Percentiles rank a stretch among this genome's conserved stretches.
Conservation (phyloP, 352 stramenopile species). For the Phytophthora kernoviae region DNA sequence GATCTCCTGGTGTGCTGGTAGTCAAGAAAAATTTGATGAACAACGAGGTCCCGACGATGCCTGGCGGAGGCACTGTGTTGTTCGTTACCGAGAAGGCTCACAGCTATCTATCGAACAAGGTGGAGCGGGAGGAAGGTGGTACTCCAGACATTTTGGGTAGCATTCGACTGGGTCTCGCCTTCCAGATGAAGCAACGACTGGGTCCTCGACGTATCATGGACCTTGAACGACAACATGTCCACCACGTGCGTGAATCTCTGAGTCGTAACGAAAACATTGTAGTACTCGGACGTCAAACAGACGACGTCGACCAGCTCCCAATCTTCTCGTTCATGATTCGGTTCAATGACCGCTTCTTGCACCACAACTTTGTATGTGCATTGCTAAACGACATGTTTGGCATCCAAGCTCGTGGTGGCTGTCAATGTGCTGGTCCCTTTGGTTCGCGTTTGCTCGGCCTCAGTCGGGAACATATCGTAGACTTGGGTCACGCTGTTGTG, state of each 20-base stretch:
- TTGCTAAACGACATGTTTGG: slow-evolving; percentile 98
- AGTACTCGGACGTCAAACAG: slow-evolving; percentile 81
- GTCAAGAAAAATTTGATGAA: slow-evolving; percentile 91
- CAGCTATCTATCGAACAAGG: slow-evolving; percentile 75
- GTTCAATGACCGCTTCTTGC: slow-evolving; percentile 89
- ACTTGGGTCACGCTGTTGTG: slow-evolving; percentile 87
- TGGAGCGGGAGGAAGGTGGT: slow-evolving; percentile 93
- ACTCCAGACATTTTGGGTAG: slow-evolving; percentile 95
- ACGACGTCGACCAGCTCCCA: slow-evolving; percentile 71
- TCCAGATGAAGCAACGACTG: slow-evolving; percentile 89
- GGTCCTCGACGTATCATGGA: slow-evolving; percentile 55
- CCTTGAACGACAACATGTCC: slow-evolving; percentile 49
- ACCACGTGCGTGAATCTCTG: slow-evolving; percentile 47
- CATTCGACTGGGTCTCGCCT: slow-evolving; percentile 91
- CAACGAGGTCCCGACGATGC: slow-evolving; percentile 61
- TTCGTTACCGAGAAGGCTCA: slow-evolving; percentile 66
- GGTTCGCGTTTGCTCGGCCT: slow-evolving; percentile 92
- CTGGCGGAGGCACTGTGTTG: slow-evolving; percentile 54
- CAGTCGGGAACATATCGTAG: slow-evolving; percentile 57
- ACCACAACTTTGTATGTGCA: slow-evolving; percentile 98
- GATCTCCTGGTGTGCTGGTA: slow-evolving; percentile 93
- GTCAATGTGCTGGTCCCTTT: slow-evolving; percentile 94
- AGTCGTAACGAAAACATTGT: slow-evolving; percentile 70
- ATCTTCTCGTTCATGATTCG: slow-evolving; percentile 96
- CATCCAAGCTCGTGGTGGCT: slow-evolving; percentile 71